phyloP scores from a whole-genome alignment of 129 eudicot species.

The Daucus carota region DNA sequence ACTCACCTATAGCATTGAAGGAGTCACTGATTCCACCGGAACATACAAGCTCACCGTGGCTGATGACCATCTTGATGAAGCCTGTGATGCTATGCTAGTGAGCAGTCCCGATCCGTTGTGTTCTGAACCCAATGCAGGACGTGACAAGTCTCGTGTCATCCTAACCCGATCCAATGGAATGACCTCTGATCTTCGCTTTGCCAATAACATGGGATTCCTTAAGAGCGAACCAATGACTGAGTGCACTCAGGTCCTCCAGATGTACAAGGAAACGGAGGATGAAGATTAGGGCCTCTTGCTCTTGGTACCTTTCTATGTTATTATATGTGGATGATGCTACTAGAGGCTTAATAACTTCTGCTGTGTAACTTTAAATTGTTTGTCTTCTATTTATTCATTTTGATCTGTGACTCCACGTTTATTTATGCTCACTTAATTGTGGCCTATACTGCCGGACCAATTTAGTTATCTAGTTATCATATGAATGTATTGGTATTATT shows the following conservation, averaged over 20 bases:
- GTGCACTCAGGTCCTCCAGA: slow-evolving; percentile 32
- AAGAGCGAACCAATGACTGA: slow-evolving; percentile 19
- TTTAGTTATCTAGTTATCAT: neutral
- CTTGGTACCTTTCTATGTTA: neutral
- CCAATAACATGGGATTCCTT: slow-evolving; percentile 56
- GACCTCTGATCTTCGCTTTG: slow-evolving; percentile 25
- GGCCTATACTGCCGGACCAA: neutral
- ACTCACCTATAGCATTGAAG: slow-evolving; percentile 26
- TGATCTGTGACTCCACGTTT: neutral
- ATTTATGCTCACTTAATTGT: neutral
- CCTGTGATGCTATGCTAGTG: slow-evolving; percentile 43
- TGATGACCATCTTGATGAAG: slow-evolving; percentile 38
- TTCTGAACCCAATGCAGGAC: slow-evolving; percentile 26
- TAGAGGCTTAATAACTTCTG: neutral
- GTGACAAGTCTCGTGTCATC: slow-evolving; percentile 47
- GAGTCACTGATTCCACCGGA: slow-evolving; percentile 40
- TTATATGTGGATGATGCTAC: neutral
- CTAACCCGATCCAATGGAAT: slow-evolving; percentile 56
- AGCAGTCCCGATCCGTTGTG: slow-evolving; percentile 47
- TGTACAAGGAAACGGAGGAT: slow-evolving; percentile 23
- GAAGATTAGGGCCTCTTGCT: slow-evolving; percentile 9
- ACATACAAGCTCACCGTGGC: slow-evolving; percentile 31
- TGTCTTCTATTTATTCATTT: neutral
- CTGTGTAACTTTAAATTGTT: neutral
- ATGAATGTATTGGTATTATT: neutral